Conservation (phyloP, 768 basidiomycete genomes). For the Rhodotorula babjevae region DNA sequence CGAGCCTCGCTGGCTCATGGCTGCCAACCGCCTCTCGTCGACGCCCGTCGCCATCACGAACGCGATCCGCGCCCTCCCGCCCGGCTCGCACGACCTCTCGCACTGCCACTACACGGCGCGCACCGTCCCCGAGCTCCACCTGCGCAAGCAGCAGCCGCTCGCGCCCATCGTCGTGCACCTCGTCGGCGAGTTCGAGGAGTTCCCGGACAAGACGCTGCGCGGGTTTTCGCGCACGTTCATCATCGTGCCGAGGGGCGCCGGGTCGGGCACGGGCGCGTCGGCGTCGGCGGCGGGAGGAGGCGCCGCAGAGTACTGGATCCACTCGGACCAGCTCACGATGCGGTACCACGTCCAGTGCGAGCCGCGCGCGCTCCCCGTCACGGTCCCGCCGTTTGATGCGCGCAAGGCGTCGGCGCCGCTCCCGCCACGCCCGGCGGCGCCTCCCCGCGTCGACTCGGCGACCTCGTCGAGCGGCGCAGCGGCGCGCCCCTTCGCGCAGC, state of each 20-base stretch:
- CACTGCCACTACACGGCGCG: constrained; percentile 7
- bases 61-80: constrained; percentile 20
- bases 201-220: constrained; percentile 19
- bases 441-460: not conserved
- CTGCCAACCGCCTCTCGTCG: not conserved
- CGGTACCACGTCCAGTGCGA: constrained; percentile 4
- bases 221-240: constrained; percentile 22
- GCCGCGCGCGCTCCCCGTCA: not conserved
- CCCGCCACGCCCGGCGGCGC: not conserved
- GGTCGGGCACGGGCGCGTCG: too few relatives aligned
- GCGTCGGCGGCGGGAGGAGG: not conserved
- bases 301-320: constrained; percentile 3
- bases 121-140: constrained; percentile 10
- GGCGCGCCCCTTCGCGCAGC: not conserved
- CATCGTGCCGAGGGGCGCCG: constrained; percentile 6
- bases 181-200: constrained; percentile 29
- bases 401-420: too few relatives aligned
- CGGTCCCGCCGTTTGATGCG: not conserved
- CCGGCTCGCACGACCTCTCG: constrained; percentile 21
- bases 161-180: constrained; percentile 24
- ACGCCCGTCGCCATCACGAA: constrained; percentile 31
- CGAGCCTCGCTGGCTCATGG: not conserved
- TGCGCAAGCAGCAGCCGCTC: not conserved
- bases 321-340: constrained; percentile 24
- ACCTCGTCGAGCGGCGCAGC: too few relatives aligned